Evolutionary conservation across 176 grass and related monocot genomes (phyloP).

Genomic region (Poa annua): DNA sequence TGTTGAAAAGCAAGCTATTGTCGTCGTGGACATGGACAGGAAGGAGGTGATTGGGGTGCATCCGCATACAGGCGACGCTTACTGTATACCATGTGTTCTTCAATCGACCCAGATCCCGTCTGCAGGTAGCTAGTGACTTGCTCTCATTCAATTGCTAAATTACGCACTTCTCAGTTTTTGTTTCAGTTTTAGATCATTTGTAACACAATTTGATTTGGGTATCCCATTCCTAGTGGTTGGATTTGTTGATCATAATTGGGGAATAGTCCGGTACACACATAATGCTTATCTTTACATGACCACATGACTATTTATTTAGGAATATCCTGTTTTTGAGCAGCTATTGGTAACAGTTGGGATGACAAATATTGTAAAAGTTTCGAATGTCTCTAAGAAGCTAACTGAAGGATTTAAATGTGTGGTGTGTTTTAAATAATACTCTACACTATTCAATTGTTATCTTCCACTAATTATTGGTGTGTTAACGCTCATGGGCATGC

Average conservation of each 20-base stretch:
- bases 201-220: no score
- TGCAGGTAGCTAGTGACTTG: slow-evolving; percentile 11
- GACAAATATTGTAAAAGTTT: no score
- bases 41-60: neutral
- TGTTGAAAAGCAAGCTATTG: neutral
- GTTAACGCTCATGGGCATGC: neutral
- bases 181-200: slow-evolving; percentile 3
- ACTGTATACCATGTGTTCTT: slow-evolving; percentile 20
- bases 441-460: neutral
- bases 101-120: neutral
- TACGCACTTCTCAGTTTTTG: neutral
- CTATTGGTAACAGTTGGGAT: no score
- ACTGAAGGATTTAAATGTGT: neutral
- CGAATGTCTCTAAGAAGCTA: neutral
- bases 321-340: neutral
- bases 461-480: neutral
- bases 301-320: neutral
- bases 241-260: neutral
- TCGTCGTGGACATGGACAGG: slow-evolving; percentile 30
- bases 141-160: neutral
- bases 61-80: neutral
- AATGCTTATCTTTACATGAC: neutral
- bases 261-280: neutral
- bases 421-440: neutral
- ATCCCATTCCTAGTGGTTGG: neutral